Base-by-base conservation (phyloP, 2,329 filamentous ascomycete genomes). In the Tolypocladium tundrense region DNA sequence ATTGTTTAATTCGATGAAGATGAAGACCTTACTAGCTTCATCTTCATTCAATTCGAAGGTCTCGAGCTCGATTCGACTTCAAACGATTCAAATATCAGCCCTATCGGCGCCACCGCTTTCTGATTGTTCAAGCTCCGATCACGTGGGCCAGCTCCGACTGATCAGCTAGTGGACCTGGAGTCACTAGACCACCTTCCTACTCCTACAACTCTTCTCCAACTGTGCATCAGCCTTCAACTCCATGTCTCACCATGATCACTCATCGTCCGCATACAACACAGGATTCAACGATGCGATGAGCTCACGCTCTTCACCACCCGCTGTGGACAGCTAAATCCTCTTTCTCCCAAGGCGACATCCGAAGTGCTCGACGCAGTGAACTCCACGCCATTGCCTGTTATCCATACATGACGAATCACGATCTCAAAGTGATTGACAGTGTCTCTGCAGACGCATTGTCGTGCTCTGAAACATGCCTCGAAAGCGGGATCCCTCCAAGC, bases 401-500 rank as follows among this genome's bases (percentile, higher is more conserved):
- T 21, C 14, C 14, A 21, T 6, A 16, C 45, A 27, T 9, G 45
- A 33, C 24, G 8, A 5, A 16, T 31, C n/a, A 8, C 24, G 24
- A 4, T 13, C 7, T 31, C 7, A 48, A 5, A 11, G 14, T 31
- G 16, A 19, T 31, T 27, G 43, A 48, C 16, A 10, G 45, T 48
- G 13, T 19, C 24, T 48, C 24, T 31, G 5, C n/a, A 31, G 16
- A 14, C 24, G 14, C 45, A 31, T 13, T 14, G 16, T 10, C 14
- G 27, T 48, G 45, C 2, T 31, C 24, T 48, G 3, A 48, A n/a
- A 19, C 24, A 55, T 57, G 51, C 55, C 55, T 53, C 58, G 53
- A 41, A 60, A 58, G 48, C 48, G 50, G 35, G 41, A 53, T 33
- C 39, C 40, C 9, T 13, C 57, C 9, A 64, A 62, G 57, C 58